Evolutionary conservation across 345 rosid species (phyloP).

Genomic region (Citrus cavaleriei): DNA sequence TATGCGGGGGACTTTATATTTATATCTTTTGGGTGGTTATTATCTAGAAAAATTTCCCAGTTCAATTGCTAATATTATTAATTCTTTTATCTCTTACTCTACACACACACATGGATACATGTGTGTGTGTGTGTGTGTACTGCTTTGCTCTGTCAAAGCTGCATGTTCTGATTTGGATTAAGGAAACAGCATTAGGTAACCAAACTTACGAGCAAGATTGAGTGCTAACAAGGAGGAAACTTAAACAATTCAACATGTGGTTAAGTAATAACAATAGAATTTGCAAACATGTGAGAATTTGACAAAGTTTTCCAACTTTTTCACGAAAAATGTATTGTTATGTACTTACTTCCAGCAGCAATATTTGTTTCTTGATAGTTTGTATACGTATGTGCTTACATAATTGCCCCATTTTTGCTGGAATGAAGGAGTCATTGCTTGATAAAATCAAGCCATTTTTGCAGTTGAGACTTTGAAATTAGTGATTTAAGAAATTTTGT

Average conservation of each 20-base stretch:
- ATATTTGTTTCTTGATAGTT: neutral
- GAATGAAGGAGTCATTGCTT: constrained; percentile 23
- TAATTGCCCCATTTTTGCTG: neutral
- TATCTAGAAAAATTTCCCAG: neutral
- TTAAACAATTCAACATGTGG: neutral
- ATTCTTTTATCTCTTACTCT: neutral
- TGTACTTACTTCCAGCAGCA: neutral
- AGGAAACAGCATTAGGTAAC: neutral
- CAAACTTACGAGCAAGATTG: constrained; percentile 6
- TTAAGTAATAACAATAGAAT: neutral
- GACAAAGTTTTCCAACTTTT: neutral
- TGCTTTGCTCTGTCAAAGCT: neutral
- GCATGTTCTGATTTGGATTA: neutral
- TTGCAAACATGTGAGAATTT: neutral
- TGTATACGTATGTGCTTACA: constrained; percentile 15
- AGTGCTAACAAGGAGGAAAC: neutral
- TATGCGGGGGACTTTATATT: neutral
- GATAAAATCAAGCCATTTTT: constrained; percentile 6
- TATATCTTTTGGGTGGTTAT: neutral
- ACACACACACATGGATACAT: too few relatives aligned
- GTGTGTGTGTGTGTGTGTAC: neutral
- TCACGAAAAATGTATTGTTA: neutral
- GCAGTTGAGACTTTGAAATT: constrained; percentile 20
- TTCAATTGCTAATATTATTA: neutral
- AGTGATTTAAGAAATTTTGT: constrained; percentile 6